Conservation (phyloP, 768 basidiomycete species). For the Boletus tomentosulus region DNA sequence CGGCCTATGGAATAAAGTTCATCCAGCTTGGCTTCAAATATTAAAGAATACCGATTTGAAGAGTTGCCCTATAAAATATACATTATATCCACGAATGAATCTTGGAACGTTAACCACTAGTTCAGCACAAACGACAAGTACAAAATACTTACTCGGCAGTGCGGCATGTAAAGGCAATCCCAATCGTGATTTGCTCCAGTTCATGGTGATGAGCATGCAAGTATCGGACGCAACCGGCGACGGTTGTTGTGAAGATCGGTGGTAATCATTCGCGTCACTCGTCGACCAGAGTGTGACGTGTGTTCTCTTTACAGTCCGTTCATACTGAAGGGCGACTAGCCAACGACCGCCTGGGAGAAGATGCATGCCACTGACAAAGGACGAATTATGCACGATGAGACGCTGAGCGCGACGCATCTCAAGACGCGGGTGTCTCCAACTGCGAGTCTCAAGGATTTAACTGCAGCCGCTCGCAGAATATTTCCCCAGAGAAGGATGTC, state of each 20-base stretch:
- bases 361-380: conserved; percentile 43
- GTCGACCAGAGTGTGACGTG: conserved; percentile 44
- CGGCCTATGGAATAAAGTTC: conserved; percentile 16
- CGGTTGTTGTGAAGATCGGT: conserved; percentile 28
- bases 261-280: conserved; percentile 23
- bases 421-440: conserved; percentile 41
- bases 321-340: conserved; percentile 43
- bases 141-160: conserved; percentile 15
- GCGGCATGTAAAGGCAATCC: conserved; percentile 14
- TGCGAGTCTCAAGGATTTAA: conserved; percentile 46
- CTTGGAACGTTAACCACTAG: conserved; percentile 7
- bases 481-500: conserved; percentile 41
- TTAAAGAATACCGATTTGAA: conserved; percentile 1
- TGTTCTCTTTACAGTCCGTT: conserved; percentile 30
- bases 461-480: conserved; percentile 39
- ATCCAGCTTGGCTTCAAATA: conserved; percentile 15
- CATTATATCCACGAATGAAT: conserved; percentile 21
- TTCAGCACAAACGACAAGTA: background rate
- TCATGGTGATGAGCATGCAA: conserved; percentile 30
- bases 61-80: conserved; percentile 11
- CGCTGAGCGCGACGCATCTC: conserved; percentile 34
- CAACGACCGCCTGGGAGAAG: conserved; percentile 45
- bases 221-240: conserved; percentile 31
- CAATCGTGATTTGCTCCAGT: conserved; percentile 19
- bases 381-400: conserved; percentile 32